phyloP scores from a whole-genome alignment of 208 protist species.

The Trichomonas tenax region DNA sequence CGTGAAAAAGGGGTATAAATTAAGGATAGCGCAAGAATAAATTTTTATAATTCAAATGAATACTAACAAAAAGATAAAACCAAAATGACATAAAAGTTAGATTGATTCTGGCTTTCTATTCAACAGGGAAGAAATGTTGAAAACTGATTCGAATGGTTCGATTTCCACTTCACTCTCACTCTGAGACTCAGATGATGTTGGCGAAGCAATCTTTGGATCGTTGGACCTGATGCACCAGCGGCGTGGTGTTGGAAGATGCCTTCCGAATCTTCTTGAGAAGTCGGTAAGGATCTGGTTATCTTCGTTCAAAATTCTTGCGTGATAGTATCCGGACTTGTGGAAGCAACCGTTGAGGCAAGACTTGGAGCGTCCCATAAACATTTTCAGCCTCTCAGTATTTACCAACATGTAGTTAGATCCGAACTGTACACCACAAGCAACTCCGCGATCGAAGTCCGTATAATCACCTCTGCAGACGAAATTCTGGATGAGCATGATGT shows the following conservation, averaged over 20 bases:
- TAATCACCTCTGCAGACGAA: neutral
- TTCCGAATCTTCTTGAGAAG: neutral
- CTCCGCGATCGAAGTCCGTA: neutral
- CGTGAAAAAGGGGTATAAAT: no score
- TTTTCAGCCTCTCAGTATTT: constrained; percentile 11
- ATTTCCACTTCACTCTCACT: neutral
- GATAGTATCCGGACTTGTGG: neutral
- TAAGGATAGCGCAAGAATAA: neutral
- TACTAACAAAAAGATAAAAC: neutral
- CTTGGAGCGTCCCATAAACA: neutral
- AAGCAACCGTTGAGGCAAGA: neutral
- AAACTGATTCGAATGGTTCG: neutral
- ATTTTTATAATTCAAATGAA: neutral
- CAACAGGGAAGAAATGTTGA: neutral
- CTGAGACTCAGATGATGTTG: neutral
- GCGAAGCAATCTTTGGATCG: neutral
- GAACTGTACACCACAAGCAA: neutral
- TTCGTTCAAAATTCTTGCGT: neutral
- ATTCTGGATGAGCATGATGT: neutral
- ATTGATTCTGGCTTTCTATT: neutral
- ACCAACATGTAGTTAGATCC: neutral
- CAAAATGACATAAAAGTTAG: neutral
- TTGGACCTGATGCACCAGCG: neutral
- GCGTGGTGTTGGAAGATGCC: neutral
- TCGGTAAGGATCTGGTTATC: neutral